Base-by-base conservation (phyloP, 371 early-diverging fungal genomes). In the Smittium culicis region DNA sequence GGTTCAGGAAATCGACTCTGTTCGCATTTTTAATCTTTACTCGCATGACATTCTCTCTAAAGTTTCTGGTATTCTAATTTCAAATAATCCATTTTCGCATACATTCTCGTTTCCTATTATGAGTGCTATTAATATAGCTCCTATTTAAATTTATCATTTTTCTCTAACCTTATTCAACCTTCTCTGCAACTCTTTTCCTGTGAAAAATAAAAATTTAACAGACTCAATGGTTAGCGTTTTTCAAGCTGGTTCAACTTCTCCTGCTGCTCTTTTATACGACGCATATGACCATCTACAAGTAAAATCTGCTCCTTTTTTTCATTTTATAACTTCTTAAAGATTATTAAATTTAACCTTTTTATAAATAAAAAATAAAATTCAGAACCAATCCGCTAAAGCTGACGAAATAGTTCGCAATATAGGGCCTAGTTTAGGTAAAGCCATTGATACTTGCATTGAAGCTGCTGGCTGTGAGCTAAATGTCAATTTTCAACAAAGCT, bases 341-440 rank as follows among this genome's bases (percentile, higher is more conserved):
- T 11, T 14, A 8, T 62, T 32, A 14, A 8, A n/a, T 28, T 3
- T 67, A 31, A 63, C n/a, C n/a, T 54, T 17, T 54, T 54, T 17
- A 25, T 54, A 54, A 54, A 17, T 20, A n/a, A n/a, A n/a, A n/a
- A n/a, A n/a, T n/a, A n/a, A n/a, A n/a, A n/a, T 59, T 11, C 25
- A 59, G 30, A 64, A 64, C 35, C 74, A 74, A 61, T 74, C 74
- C 34, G 89, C 98, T 1, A 89, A 89, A 62, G 94, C 96, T 8
- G 96, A 96, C 70, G 96, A 95, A 77, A 92, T 89, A 67, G 90
- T 97, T 29, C 86, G 94, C 25, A 88, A 79, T 66, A 93, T 97
- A 60, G 82, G 84, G 33, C 66, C 84, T 30, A 88, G 91, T 31
- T 77, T 98, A 54, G 74, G 86, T 1, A 85, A 85, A 29, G 98